Conservation (phyloP, 108 stramenopile genomes). For the Conticribra weissflogii region DNA sequence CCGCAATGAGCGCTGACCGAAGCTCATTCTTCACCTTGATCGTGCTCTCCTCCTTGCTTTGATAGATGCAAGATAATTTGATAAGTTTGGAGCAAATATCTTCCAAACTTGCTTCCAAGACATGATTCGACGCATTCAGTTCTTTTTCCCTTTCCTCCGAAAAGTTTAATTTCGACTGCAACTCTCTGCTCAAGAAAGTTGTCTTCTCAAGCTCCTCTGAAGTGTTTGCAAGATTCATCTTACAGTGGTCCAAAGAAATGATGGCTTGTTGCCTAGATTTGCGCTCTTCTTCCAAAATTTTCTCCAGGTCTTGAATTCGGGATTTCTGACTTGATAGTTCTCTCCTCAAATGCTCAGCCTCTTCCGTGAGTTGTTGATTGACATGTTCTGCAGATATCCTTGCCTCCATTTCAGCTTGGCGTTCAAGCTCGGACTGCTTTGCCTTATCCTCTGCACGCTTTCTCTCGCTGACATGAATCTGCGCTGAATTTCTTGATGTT, state of each 20-base stretch:
- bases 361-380: constrained; percentile 12
- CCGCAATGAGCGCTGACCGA: constrained; percentile 28
- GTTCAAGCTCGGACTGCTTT: constrained; percentile 7
- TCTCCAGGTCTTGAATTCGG: constrained; percentile 39
- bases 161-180: constrained; percentile 21
- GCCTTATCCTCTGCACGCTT: constrained; percentile 32
- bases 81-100: constrained; percentile 44
- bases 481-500: constrained; percentile 10
- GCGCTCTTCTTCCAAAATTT: constrained; percentile 22
- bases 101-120: constrained; percentile 26
- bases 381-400: constrained; percentile 17
- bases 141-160: constrained; percentile 25
- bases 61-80: constrained; percentile 37
- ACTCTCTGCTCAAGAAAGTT: background rate
- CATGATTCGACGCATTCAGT: constrained; percentile 18
- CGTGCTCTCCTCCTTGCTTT: constrained; percentile 38
- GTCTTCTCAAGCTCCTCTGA: constrained; percentile 36
- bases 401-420: constrained; percentile 19
- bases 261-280: constrained; percentile 1
- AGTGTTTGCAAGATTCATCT: constrained; percentile 18
- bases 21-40: constrained; percentile 33
- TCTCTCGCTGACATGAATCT: constrained; percentile 38
- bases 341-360: constrained; percentile 12
- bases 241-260: constrained; percentile 21
- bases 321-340: constrained; percentile 17